phyloP scores from a whole-genome alignment of 805 yeast genomes.

The Cyberlindnera euphorbiiphila region DNA sequence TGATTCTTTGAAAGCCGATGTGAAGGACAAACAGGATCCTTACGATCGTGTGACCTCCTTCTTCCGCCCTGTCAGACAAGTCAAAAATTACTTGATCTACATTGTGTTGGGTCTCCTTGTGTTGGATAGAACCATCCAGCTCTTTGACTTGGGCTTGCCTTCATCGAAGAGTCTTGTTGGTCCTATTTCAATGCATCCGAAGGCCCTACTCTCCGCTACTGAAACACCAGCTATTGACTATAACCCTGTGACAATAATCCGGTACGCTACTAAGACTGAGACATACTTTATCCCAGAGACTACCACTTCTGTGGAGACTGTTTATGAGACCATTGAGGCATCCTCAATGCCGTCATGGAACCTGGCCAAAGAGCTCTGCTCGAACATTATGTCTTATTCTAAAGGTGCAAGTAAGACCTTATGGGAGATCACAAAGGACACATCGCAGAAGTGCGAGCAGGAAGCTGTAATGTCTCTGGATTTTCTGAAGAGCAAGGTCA shows the following conservation, averaged over 20 bases:
- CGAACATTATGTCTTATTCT: slow-evolving; percentile 9
- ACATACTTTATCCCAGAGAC: slow-evolving; percentile 14
- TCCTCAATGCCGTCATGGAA: slow-evolving; percentile 14
- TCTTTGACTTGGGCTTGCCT: slow-evolving; percentile 14
- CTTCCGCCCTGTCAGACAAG: neutral
- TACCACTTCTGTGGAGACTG: slow-evolving; percentile 14
- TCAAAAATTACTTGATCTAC: slow-evolving; percentile 14
- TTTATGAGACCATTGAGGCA: slow-evolving; percentile 7
- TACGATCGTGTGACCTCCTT: neutral
- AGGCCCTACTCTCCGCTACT: neutral
- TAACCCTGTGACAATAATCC: slow-evolving; percentile 13
- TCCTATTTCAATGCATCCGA: neutral
- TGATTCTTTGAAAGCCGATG: too few relatives aligned
- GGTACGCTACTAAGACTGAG: slow-evolving; percentile 17
- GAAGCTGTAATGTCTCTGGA: neutral
- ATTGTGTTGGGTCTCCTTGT: slow-evolving; percentile 17
- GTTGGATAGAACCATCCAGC: slow-evolving; percentile 19
- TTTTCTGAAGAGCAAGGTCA: too few relatives aligned
- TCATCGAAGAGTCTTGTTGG: slow-evolving; percentile 9
- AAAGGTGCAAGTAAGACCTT: slow-evolving; percentile 3
- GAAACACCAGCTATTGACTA: neutral
- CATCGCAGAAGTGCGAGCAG: neutral
- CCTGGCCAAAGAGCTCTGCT: slow-evolving; percentile 8
- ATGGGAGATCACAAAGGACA: slow-evolving; percentile 3
- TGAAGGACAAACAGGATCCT: too few relatives aligned